Percentiles rank a stretch among this genome's conserved stretches.
Evolutionary conservation across 345 rosid genomes (phyloP).

Genomic region (Brassica cretica): DNA sequence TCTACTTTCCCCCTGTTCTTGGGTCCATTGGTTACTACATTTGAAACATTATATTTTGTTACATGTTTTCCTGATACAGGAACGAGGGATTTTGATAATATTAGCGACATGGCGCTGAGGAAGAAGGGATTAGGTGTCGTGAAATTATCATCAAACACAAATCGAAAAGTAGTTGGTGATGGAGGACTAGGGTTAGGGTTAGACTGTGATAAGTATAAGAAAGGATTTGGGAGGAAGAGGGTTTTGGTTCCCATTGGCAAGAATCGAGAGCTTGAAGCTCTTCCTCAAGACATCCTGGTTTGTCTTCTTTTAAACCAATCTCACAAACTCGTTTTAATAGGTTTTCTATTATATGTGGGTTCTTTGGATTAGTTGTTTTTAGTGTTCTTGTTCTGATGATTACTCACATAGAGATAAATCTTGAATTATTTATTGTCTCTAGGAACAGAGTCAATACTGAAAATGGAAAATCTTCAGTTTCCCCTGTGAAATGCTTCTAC

Average conservation of each 20-base stretch:
- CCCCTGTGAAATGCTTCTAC: neutral
- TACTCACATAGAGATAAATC: neutral
- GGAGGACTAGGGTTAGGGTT: slow-evolving; percentile 33
- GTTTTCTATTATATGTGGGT: neutral
- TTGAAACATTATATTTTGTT: neutral
- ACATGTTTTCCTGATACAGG: neutral
- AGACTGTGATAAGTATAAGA: slow-evolving; percentile 44
- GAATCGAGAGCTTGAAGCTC: slow-evolving; percentile 47
- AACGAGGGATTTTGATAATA: neutral
- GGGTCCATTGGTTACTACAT: slow-evolving; percentile 14
- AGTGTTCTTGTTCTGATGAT: neutral
- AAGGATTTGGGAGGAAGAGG: slow-evolving; percentile 63
- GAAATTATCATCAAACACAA: slow-evolving; percentile 30
- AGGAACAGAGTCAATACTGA: neutral
- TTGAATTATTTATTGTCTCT: neutral
- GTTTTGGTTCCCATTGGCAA: slow-evolving; percentile 38
- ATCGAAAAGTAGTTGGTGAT: slow-evolving; percentile 9
- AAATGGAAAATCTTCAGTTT: neutral
- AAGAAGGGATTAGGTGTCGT: slow-evolving; percentile 31
- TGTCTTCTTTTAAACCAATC: slow-evolving; percentile 9
- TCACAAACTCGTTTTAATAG: neutral
- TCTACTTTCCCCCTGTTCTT: neutral
- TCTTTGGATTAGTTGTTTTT: slow-evolving; percentile 4
- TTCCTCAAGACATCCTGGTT: slow-evolving; percentile 76
- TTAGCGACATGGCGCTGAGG: slow-evolving; percentile 46